Base-by-base conservation (phyloP, 768 basidiomycete genomes). In the Leucosporidium creatinivorum region DNA sequence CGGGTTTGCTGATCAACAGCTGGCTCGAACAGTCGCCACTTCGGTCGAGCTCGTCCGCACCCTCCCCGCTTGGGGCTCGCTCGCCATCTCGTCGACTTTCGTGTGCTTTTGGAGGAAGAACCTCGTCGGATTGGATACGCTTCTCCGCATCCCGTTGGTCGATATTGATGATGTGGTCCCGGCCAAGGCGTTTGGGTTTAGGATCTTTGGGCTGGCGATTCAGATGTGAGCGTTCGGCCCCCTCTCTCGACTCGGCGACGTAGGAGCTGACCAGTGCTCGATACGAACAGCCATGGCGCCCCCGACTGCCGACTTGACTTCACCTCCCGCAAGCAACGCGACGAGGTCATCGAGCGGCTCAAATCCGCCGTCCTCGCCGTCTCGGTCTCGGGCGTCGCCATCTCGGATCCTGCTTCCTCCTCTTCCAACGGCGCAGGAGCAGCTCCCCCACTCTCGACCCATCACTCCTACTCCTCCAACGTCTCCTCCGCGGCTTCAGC, bases 21-120 rank as follows among this genome's bases (percentile, higher is more conserved):
- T n/a, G n/a, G n/a, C n/a, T n/a, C n/a, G n/a, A n/a, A 36, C 39
- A 58, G 57, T 58, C 36, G 57, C 36, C n/a, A 33, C 57, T 7
- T 39, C n/a, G 30, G 26, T 26, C 44, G 48, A 61, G 26, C 49
- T 61, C 30, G 60, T 61, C 3, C 48, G 60, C 13, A 61, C n/a
- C 50, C 30, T 61, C 17, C 60, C 60, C 18, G 50, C 60, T 21
- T 61, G 60, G 60, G 60, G 60, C 3, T 31, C 48, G 4, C 60
- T 61, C 21, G 48, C 25, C 23, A 50, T 61, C 31, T 30, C 28
- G 19, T 17, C 10, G 30, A 30, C 17, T 10, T 61, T 61, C 31
- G 26, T 61, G 3, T 61, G 60, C 60, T 61, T 61, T 26, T 49
- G 49, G 60, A 18, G 33, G 28, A 61, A 51, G 48, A 33, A n/a